These are phyloP conservation scores for Hygrophila difformis DNA, from an alignment of 257 asterid genomes.

Conservation along the genomic window DNA sequence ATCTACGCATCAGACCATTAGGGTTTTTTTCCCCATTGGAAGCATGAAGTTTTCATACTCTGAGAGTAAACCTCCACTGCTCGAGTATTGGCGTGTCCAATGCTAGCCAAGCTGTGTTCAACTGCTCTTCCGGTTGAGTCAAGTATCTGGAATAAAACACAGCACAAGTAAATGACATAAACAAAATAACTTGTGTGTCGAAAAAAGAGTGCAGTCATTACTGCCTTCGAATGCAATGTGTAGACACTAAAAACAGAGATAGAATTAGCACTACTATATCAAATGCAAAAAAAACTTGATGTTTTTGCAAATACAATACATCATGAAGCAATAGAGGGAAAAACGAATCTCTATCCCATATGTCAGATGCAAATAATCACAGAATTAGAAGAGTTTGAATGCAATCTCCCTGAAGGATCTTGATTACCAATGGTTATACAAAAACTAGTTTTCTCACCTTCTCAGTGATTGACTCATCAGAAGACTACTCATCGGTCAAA, in stretches of 20 bases:
- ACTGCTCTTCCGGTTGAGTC: constrained; percentile 87
- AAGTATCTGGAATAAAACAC: constrained; percentile 42
- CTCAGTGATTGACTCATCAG: constrained; percentile 83
- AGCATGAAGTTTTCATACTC: constrained; percentile 69
- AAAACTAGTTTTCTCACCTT: constrained; percentile 38
- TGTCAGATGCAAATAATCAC: too few species aligned
- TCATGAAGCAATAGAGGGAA: too few species aligned
- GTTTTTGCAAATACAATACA: too few species aligned
- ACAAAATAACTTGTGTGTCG: background rate
- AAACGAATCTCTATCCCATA: too few species aligned
- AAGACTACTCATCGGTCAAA: constrained; percentile 80
- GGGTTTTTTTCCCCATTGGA: too few species aligned
- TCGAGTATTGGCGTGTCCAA: constrained; percentile 61
- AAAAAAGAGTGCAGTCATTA: background rate
- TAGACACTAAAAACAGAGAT: too few species aligned
- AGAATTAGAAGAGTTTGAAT: too few species aligned
- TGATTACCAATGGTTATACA: background rate
- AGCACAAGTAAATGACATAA: background rate
- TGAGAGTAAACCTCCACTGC: constrained; percentile 61
- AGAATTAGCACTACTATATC: background rate
- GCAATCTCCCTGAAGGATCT: too few species aligned
- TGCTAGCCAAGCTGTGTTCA: constrained; percentile 84
- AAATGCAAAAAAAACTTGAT: background rate
- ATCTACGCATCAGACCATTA: too few species aligned
- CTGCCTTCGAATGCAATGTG: too few species aligned